Evolutionary conservation across 2,329 filamentous ascomycete genomes (phyloP), one percentile per base, ranked within the genome.

Genomic region (Aspergillus ruber): DNA sequence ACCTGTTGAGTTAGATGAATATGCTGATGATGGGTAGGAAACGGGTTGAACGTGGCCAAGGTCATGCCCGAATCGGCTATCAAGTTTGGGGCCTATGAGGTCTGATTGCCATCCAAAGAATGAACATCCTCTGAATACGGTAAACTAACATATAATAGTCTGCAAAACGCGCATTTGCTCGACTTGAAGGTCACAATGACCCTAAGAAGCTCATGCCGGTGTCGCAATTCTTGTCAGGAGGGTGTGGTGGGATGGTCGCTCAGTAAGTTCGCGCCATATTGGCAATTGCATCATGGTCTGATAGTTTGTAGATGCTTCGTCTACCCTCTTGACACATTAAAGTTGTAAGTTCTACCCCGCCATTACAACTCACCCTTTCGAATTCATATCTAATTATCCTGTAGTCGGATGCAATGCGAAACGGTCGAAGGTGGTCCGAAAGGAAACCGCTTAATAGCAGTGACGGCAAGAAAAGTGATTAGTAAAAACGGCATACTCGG

Each of bases 11-110:
- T 42, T 52, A 35, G 33, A n/a, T 36, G n/a, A 17, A 36, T 4
- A 12, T 36, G 33, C 46, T 47, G 57, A 53, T 65, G 47, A 65
- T 47, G 17, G 8, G 21, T 58, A 95, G 90, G 93, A 33, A 98
- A 98, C 62, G 93, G 93, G 3, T 75, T 98, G 57, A 98, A 98
- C 59, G 90, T 98, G 2, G 70, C 96, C 62, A 98, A 98, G 69
- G 93, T 98, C 51, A 95, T 97, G 89, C 93, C 93, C 0, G 93
- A 98, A 72, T 96, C 91, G 23, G 91, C 93, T 21, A 95, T 98
- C 65, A 95, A 96, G 70, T 98, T 98, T 66, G 93, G 93, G 50
- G 91, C 90, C 17, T 98, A 96, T 64, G 93, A 98, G 73, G 81
- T 80, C 66, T 59, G 69, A 50, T 52, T 23, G 6, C 38, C 20